Base-by-base conservation (phyloP, 352 stramenopile species). In the Thalassiosira hispida region DNA sequence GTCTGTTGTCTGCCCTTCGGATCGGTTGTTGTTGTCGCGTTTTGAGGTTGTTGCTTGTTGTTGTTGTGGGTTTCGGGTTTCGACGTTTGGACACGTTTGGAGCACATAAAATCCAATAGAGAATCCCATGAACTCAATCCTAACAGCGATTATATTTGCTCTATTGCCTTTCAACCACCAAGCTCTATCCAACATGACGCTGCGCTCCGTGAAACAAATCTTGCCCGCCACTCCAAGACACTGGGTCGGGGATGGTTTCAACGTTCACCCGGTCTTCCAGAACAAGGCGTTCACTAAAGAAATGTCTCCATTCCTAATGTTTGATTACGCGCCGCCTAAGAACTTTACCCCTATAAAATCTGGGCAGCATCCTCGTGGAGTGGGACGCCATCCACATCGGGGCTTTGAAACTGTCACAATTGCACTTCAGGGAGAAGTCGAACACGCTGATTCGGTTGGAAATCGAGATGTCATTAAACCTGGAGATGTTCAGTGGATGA, bases 401-500 rank as follows among this genome's bases (percentile, higher is more conserved):
- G 89, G 89, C 22, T 91, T 92, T 66, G 89, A 94, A 79, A 92
- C 86, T 16, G 80, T 92, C 2, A 91, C 84, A 2, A 76, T 94
- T 52, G 89, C 89, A 12, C 92, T 94, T 67, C 78, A 92, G 73
- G 89, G 89, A 57, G 89, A 94, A 71, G 77, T 93, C 0, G 87
- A 94, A 64, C 89, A 94, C 67, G 68, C 74, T 14, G 89, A 94
- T 72, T 86, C 71, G n/a, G 71, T 77, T 5, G 89, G 87, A 2
- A 90, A 92, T 66, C 61, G 44, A 9, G 89, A 81, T 62, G 71
- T 90, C 1, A 94, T 94, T 80, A 73, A 69, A 23, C 46, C 74
- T 25, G 85, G 85, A 22, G 89, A 93, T 69, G 84, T 93, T 0
- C 89, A 94, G 71, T 94, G 89, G 89, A 94, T 94, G 87, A 94